Base-by-base conservation (phyloP, 169 alveolate species). In the Cryptosporidium felis region DNA sequence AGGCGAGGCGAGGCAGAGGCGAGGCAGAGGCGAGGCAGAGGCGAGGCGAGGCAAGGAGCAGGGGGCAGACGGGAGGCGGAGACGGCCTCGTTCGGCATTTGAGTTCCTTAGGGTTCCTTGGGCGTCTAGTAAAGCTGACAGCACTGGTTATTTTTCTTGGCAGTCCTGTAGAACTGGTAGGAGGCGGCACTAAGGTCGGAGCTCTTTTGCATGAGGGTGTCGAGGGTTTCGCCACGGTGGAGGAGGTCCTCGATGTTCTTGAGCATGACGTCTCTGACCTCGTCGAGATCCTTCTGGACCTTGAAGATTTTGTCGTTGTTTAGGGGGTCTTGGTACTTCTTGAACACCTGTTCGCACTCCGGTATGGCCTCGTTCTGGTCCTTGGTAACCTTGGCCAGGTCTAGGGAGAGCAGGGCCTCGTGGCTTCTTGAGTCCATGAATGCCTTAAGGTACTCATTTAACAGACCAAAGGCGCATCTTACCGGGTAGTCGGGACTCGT, bases 141-240 rank as follows among this genome's bases (percentile, higher is more conserved):
- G 91, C 98, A 96, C 62, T 94, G 97, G 88, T 96, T 96, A 65
- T 91, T 88, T 80, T 92, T 94, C 82, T 95, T 95, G 26, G 98
- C 98, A 66, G 94, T 95, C 47, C 96, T 91, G 80, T 93, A 94
- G 63, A 94, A 93, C 89, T 94, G 95, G 62, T 91, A 92, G 5
- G 93, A 90, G 5, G 93, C 92, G 53, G 91, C 92, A 23, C 96
- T 92, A 60, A 96, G 85, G 80, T 96, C 98, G 44, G 94, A 93
- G 47, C 96, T 91, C 88, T 95, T 94, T 49, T 94, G 95, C 99
- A 96, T 96, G 40, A 96, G 82, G 18, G 90, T 92, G 80, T 96
- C 99, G 26, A 96, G 92, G 47, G 93, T 94, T 89, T 96, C 98
- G 14, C 99, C 99, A 82, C 98, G 91, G 89, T 94, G 95, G 80